Percentiles rank a stretch among this genome's conserved stretches.
These are phyloP conservation scores for Plasmodiophora brassicae DNA, from an alignment of 208 protist genomes.

Conservation along the genomic window DNA sequence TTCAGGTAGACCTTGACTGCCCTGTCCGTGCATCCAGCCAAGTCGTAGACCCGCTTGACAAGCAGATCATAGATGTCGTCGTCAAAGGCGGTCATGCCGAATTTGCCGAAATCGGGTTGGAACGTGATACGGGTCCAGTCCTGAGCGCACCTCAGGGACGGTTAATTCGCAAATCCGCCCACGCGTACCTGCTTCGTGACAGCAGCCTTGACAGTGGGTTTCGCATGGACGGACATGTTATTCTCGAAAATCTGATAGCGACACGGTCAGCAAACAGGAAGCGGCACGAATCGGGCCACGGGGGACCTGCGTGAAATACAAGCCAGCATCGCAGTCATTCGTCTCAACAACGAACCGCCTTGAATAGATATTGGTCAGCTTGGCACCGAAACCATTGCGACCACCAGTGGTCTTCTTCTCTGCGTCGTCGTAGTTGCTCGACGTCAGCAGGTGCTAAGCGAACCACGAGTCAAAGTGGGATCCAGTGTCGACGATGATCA, in stretches of 20 bases:
- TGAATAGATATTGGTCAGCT: constrained; percentile 99
- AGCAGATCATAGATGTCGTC: constrained; percentile 93
- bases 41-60: constrained; percentile 93
- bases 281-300: too few relatives aligned
- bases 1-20: constrained; percentile 90
- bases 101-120: constrained; percentile 91
- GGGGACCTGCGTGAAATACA: constrained; percentile 77
- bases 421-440: constrained; percentile 81
- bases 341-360: constrained; percentile 86
- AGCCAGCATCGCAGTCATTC: constrained; percentile 71
- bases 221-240: constrained; percentile 89
- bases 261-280: constrained; percentile 49
- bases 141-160: constrained; percentile 36
- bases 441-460: constrained; percentile 96
- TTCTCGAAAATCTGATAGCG: constrained; percentile 83
- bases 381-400: constrained; percentile 78
- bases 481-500: too few relatives aligned
- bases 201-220: constrained; percentile 73
- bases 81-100: constrained; percentile 88
- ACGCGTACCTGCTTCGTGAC: neutral
- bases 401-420: constrained; percentile 43
- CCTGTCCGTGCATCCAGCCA: constrained; percentile 82
- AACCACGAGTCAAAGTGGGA: too few relatives aligned
- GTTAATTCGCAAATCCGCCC: neutral
- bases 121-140: constrained; percentile 98